Base-by-base conservation (phyloP, 2,329 filamentous ascomycete genomes). In the Hypomyces rosellus region DNA sequence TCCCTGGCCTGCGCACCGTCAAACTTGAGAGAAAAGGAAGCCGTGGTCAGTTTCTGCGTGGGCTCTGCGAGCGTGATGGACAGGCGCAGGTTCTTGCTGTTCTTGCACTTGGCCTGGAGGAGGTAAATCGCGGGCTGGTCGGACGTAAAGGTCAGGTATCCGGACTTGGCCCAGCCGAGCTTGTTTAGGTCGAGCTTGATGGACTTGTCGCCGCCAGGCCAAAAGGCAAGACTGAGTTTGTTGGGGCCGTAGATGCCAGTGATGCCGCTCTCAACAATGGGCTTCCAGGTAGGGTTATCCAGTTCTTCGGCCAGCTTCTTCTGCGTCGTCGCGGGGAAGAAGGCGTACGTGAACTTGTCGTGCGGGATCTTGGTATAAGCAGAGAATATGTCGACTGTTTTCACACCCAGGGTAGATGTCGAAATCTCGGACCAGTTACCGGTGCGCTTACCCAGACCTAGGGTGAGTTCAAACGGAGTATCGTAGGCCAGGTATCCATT, bases 401-500 rank as follows among this genome's bases (percentile, higher is more conserved):
- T 47, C 16, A 41, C 22, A 13, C 57, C 56, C n/a, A 41, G 48
- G 4, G 47, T 55, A 2, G 58, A 60, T 3, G 57, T 57, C 3
- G 56, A 59, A 34, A 60, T 59, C 22, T 53, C 55, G 18, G 57
- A 57, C 58, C 58, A 60, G 41, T 60, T 58, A 14, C 58, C 58
- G 3, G 48, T 56, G 22, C 56, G 53, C 33, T 51, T 40, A 15
- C 57, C 58, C 33, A 57, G 49, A 5, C 53, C 56, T 0, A 60
- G 14, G 5, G 55, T 55, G 5, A 60, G 58, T 2, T 48, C 20
- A 36, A 60, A 59, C 3, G 56, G 50, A n/a, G 30, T 25, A 14
- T 40, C 51, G 46, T 58, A 56, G 33, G 57, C 37, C 14, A 59
- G 30, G 37, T 59, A 60, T 9, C 58, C 58, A 36, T 58, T 60